phyloP scores from a whole-genome alignment of 2,329 filamentous ascomycete genomes.

The Cordyceps cicadae region DNA sequence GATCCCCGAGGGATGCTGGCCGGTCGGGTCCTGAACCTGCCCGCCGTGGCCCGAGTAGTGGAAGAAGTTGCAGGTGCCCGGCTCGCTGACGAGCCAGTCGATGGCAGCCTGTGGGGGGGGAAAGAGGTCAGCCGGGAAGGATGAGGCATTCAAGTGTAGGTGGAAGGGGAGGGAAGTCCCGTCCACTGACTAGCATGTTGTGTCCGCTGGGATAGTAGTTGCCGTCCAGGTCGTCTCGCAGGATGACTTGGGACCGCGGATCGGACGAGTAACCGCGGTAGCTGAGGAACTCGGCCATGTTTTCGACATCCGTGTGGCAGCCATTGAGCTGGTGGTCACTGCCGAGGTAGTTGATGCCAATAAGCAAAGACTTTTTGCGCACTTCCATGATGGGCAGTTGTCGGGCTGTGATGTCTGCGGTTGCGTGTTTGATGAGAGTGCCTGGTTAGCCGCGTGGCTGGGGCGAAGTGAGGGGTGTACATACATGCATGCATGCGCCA shows the following conservation, averaged over 20 bases:
- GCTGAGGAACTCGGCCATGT: constrained; percentile 47
- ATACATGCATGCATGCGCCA: not conserved
- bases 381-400: constrained; percentile 3
- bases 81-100: constrained; percentile 52
- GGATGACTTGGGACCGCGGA: constrained; percentile 9
- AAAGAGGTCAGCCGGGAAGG: constrained; percentile 21
- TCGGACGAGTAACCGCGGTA: constrained; percentile 9
- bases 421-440: not conserved
- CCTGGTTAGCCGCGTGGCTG: not conserved
- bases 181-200: constrained; percentile 49
- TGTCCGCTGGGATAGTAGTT: constrained; percentile 50
- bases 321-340: constrained; percentile 48
- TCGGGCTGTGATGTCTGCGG: not conserved
- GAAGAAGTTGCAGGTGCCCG: constrained; percentile 50
- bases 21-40: constrained; percentile 46
- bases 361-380: constrained; percentile 41
- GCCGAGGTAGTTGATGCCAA: constrained; percentile 55
- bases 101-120: constrained; percentile 33
- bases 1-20: constrained; percentile 50
- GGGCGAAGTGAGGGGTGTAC: constrained; percentile 2
- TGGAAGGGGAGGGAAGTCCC: constrained; percentile 21
- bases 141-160: constrained; percentile 27
- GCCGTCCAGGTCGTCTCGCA: constrained; percentile 27
- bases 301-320: constrained; percentile 54
- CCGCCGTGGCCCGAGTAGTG: constrained; percentile 51